phyloP scores from a whole-genome alignment of 2,329 filamentous ascomycete species.

The Tolypocladium endophyticum region DNA sequence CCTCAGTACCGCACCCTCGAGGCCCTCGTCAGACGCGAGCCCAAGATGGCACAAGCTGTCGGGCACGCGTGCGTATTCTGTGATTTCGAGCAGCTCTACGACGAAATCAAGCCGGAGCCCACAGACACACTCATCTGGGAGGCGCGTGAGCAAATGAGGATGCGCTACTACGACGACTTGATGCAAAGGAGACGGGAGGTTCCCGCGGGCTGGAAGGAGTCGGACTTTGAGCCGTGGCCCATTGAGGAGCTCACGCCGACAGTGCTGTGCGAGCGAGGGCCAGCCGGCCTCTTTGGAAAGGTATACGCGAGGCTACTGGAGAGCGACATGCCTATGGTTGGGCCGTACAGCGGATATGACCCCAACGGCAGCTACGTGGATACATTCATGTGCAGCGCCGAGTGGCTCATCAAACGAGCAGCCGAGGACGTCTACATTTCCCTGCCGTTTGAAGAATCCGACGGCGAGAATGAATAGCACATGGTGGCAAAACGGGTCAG shows the following conservation, averaged over 20 bases:
- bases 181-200: not conserved
- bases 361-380: not conserved
- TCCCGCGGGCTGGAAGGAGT: not conserved
- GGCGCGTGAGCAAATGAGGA: not conserved
- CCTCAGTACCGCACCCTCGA: not conserved
- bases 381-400: not conserved
- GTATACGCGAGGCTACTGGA: not conserved
- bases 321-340: not conserved
- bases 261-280: not conserved
- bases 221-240: not conserved
- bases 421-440: not conserved
- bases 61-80: not conserved
- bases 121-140: not conserved
- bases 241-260: not conserved
- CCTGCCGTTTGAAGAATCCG: not conserved
- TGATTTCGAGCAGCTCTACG: not conserved
- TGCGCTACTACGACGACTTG: not conserved
- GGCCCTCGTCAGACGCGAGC: not conserved
- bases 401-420: not conserved
- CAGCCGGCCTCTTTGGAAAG: not conserved
- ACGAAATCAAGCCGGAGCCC: not conserved
- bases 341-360: not conserved
- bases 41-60: not conserved
- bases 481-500: not conserved
- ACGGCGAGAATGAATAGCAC: not conserved